Percentiles rank a stretch among this genome's conserved stretches.
Evolutionary conservation across 352 stramenopile genomes (phyloP).

Genomic region (Thraustochytrium sp.): DNA sequence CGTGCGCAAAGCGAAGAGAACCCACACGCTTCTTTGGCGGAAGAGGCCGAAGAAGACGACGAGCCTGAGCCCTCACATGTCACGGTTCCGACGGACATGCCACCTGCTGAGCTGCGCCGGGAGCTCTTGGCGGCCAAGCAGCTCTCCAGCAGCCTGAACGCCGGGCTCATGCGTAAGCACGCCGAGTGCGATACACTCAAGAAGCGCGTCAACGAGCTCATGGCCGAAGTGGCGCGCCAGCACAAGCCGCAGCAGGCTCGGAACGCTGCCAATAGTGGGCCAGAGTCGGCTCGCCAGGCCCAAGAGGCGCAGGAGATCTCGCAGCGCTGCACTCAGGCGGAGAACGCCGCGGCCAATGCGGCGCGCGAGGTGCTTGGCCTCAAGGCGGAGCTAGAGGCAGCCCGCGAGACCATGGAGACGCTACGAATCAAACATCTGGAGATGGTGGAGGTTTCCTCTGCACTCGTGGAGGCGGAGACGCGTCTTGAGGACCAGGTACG

Average conservation of each 20-base stretch:
- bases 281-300: too few relatives aligned
- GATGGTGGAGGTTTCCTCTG: conserved; percentile 7
- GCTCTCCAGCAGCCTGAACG: neutral
- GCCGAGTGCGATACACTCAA: neutral
- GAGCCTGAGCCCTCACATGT: neutral
- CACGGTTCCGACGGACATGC: neutral
- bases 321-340: too few relatives aligned
- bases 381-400: neutral
- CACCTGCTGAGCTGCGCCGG: neutral
- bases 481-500: neutral
- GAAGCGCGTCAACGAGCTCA: neutral
- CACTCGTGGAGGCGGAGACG: neutral
- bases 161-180: neutral
- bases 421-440: conserved; percentile 28
- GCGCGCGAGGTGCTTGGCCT: neutral
- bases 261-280: too few relatives aligned
- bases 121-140: neutral
- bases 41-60: neutral
- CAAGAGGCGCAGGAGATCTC: too few relatives aligned
- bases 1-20: too few relatives aligned
- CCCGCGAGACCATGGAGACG: neutral
- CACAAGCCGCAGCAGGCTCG: neutral
- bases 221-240: neutral
- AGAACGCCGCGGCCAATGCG: too few relatives aligned
- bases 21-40: neutral